Base-by-base conservation (phyloP, 805 yeast species). In the Candida adriatica region DNA sequence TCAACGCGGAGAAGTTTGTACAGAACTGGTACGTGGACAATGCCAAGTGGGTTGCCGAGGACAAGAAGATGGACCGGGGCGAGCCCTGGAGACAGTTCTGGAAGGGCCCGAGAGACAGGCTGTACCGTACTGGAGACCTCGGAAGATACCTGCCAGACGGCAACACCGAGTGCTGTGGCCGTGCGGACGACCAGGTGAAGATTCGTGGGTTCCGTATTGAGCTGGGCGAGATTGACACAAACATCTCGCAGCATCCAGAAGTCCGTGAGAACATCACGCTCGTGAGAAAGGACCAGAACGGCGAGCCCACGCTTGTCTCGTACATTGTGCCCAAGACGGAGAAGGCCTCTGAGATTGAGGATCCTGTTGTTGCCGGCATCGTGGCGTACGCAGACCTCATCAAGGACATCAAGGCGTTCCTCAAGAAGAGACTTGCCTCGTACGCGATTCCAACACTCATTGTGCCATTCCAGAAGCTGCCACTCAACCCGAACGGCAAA, bases 101-200 rank as follows among this genome's bases (percentile, higher is more conserved):
- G 95, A 58, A 73, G 27, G 97, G 97, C 1, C 95, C 96, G 46
- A 75, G 98, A 53, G 99, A 94, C 59, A 73, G 99, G 51, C 62
- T 94, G 37, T 92, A 92, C 66, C 73, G 97, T 61, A 90, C 97
- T 26, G 99, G 99, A 46, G 99, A 92, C 60, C 68, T 92, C 43
- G 99, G 98, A 33, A 76, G 98, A 47, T 92, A 94, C 56, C 64
- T 88, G 37, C 96, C 97, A 6, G 96, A 88, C 53, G 99, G 98
- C 35, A 85, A 92, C 62, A 87, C 92, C 47, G 99, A 92, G 65
- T 90, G 96, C 58, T 82, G 94, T 55, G 99, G 99, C 38, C 76
- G 99, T 57, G 98, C 98, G 17, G 99, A 92, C 62, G 97, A 90
- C 55, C 99, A 92, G 60, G 96, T 92, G 39, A 92, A 92, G 59